Base-by-base conservation (phyloP, 208 protist genomes). In the Trypanosoma boissoni region DNA sequence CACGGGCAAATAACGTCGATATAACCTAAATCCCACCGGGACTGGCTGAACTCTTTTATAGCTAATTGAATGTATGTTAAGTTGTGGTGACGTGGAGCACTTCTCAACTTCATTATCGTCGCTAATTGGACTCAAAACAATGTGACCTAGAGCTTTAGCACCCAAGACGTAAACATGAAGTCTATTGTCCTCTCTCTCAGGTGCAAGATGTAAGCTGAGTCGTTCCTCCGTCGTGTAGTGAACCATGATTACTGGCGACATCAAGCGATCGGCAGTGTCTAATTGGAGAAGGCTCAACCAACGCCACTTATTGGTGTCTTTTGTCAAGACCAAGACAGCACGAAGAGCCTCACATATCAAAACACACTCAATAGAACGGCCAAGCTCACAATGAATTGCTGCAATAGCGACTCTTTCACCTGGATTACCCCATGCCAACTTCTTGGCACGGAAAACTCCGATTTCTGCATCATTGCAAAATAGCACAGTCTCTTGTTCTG, bases 101-200 rank as follows among this genome's bases (percentile, higher is more conserved):
- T 55, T 51, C 14, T 28, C 21, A 37, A 5, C 74, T 20, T 69
- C 72, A 71, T 72, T 8, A n/a, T n/a, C n/a, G n/a, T n/a, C n/a
- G n/a, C n/a, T n/a, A n/a, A n/a, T n/a, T n/a, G n/a, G n/a, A n/a
- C n/a, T n/a, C n/a, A 86, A 67, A 26, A 74, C 77, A 37, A 89
- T 64, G 66, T 93, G 86, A 3, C 80, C 86, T 20, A 93, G 51
- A 2, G 72, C 72, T 36, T 74, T 79, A 28, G 71, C 77, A 39
- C 83, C 83, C 7, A 91, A 56, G 32, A 93, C 58, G 74, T 91
- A 93, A 7, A 93, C 55, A 59, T 93, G 86, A 52, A 93, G 70
- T 39, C 76, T 62, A 49, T 76, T 75, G 29, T 73, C 74, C 20
- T 61, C 44, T 12, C 82, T 76, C 31, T n/a, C n/a, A n/a, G 78